Evolutionary conservation across 2,329 filamentous ascomycete genomes (phyloP), one percentile per base, ranked within the genome.

Genomic region (Chaetomium olivaceum): DNA sequence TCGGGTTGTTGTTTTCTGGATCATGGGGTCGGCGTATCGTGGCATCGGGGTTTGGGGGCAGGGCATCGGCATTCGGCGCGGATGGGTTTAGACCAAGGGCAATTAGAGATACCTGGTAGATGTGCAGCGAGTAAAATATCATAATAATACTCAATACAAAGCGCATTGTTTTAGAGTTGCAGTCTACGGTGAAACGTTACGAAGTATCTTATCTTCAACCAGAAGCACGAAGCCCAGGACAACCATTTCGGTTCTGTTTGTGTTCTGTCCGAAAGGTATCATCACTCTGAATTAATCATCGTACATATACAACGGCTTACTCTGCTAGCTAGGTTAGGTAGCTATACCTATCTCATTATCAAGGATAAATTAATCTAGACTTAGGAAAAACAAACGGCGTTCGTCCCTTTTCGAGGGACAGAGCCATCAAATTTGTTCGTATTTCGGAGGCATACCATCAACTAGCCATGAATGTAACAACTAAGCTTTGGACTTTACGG

Each of bases 51-150:
- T 61, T 43, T 29, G 31, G 48, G 23, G 27, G 16, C 7, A n/a
- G 9, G 29, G 31, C 31, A 61, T 61, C 7, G 8, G 12, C n/a
- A 25, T 60, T 33, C 21, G 59, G 31, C 58, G 48, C 6, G 48
- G 50, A 19, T 36, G 33, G 50, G 50, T 54, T 58, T 33, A 62
- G 36, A 62, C 33, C 25, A 33, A 25, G 9, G 19, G 33, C 33
- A 55, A 55, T 55, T 36, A 55, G 50, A 62, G 60, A 62, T 62
- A 62, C 51, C 60, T 56, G 8, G 19, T 48, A 62, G 48, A 33
- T 1, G 14, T 56, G 36, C 14, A 55, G 21, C 23, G 19, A 61
- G 48, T 39, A 61, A 33, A 48, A 14, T 54, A 23, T 55, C 19
- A n/a, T 50, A 31, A 46, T 31, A 31, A 46, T 31, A 62, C 36